A percentile compares a stretch with the other conserved stretches of the same genome.
Evolutionary conservation across 148 eudicot genomes (phyloP).

Genomic region (Polygonum maritimum): DNA sequence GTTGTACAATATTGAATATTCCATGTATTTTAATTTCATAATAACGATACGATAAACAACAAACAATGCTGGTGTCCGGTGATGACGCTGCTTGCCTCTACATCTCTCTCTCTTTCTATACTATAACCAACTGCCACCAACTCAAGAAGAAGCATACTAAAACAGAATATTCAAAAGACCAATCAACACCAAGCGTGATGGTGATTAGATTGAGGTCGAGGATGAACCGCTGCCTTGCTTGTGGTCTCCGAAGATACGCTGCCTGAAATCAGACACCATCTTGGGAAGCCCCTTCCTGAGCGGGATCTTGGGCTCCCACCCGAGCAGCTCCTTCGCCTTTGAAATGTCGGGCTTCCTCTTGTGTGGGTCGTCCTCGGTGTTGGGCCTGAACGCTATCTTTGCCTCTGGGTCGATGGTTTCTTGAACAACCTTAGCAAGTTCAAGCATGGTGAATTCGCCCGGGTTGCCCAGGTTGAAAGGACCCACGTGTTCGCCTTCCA

Average conservation of each 20-base stretch:
- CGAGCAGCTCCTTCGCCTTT: constrained; percentile 69
- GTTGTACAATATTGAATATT: neutral
- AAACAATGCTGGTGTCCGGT: neutral
- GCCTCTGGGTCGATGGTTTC: constrained; percentile 94
- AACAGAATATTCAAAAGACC: neutral
- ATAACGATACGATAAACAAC: neutral
- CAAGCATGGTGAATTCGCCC: constrained; percentile 98
- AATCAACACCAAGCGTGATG: neutral
- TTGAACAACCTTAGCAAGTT: constrained; percentile 96
- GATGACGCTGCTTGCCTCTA: neutral
- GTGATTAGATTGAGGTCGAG: constrained; percentile 2
- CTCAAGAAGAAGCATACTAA: constrained; percentile 1
- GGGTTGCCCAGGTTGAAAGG: constrained; percentile 97
- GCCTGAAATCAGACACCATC: constrained; percentile 14
- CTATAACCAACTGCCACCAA: neutral
- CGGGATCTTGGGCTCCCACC: constrained; percentile 11
- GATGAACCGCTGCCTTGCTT: neutral
- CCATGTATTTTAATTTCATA: neutral
- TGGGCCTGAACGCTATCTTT: constrained; percentile 75
- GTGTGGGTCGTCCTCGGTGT: constrained; percentile 98
- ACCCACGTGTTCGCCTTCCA: constrained; percentile 99
- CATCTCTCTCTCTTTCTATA: neutral
- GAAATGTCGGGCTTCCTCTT: constrained; percentile 94
- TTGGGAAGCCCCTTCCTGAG: constrained; percentile 6
- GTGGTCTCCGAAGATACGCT: constrained; percentile 12